Base-by-base conservation (phyloP, 2,329 filamentous ascomycete genomes). In the Tolypocladium amazonense region DNA sequence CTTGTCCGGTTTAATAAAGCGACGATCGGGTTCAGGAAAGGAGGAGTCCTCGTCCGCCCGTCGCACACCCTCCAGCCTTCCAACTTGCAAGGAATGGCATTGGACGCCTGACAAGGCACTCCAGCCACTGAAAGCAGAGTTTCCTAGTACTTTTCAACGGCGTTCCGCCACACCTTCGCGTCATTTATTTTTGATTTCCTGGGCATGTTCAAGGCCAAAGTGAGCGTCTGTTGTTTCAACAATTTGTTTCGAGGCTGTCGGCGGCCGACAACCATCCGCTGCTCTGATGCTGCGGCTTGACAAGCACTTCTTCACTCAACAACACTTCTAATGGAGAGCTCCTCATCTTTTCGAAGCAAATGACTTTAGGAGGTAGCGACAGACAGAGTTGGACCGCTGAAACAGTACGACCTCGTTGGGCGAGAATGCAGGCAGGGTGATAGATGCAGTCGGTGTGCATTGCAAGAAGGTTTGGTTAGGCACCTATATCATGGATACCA, bases 371-470 rank as follows among this genome's bases (percentile, higher is more conserved):
- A 37, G 2, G 35, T 37, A 37, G 3, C 12, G 35, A 14, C 35
- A 39, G 38, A 7, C 15, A 39, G 18, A 15, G 20, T 18, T 18
- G 38, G 4, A 39, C 20, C 18, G 3, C 4, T n/a, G 81, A 83
- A 66, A 79, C 79, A 0, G 65, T 69, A 37, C 71, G 70, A 64
- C 71, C 78, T 60, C 70, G 71, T 52, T 74, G 76, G 0, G 64
- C 71, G 71, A 71, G 62, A 82, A 81, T 68, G 53, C 72, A 38
- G 79, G 77, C 0, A 59, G 64, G 58, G 56, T 76, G 8, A 60
- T 73, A 55, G 78, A 79, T 62, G 63, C 75, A 20, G 20, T 68
- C 8, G 39, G 8, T 77, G 70, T 61, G 76, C 0, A 62, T 81
- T 37, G 58, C 77, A 56, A 73, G 75, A 59, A 66, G 75, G 79